phyloP scores from a whole-genome alignment of 208 protist species.

The Leishmania mexicana region DNA sequence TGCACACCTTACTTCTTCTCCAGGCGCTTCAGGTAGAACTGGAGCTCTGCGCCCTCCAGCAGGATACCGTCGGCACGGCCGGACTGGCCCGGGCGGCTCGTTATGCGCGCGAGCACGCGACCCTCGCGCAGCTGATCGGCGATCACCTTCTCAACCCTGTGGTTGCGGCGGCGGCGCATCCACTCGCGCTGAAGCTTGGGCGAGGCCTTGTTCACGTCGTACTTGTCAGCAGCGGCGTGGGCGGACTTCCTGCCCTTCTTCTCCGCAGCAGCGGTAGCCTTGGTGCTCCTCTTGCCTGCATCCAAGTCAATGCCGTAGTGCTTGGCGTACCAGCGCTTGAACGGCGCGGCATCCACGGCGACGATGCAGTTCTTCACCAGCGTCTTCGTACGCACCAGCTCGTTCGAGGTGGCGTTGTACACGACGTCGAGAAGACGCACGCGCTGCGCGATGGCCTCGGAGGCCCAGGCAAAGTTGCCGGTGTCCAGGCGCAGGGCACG shows the following conservation, averaged over 20 bases:
- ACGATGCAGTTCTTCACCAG: conserved; percentile 99
- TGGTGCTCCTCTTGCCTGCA: conserved; percentile 79
- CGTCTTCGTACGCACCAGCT: conserved; percentile 99
- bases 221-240: conserved; percentile 59
- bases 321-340: conserved; percentile 98
- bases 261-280: conserved; percentile 22
- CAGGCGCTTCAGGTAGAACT: conserved; percentile 99
- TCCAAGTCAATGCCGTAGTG: conserved; percentile 97
- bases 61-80: conserved; percentile 98
- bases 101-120: conserved; percentile 94
- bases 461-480: conserved; percentile 99
- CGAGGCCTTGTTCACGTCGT: conserved; percentile 77
- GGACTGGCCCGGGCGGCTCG: conserved; percentile 98
- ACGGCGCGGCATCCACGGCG: conserved; percentile 97
- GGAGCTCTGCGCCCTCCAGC: conserved; percentile 99
- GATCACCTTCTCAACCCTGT: conserved; percentile 87
- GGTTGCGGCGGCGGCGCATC: conserved; percentile 58
- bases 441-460: conserved; percentile 90
- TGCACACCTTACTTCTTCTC: conserved; percentile 55
- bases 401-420: conserved; percentile 99
- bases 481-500: conserved; percentile 98
- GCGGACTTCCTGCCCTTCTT: conserved; percentile 75
- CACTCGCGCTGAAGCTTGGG: conserved; percentile 79
- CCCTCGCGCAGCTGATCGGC: conserved; percentile 95
- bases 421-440: conserved; percentile 98